Conservation (phyloP, 1,284 basidiomycete species). For the Apiotrichum siamense region DNA sequence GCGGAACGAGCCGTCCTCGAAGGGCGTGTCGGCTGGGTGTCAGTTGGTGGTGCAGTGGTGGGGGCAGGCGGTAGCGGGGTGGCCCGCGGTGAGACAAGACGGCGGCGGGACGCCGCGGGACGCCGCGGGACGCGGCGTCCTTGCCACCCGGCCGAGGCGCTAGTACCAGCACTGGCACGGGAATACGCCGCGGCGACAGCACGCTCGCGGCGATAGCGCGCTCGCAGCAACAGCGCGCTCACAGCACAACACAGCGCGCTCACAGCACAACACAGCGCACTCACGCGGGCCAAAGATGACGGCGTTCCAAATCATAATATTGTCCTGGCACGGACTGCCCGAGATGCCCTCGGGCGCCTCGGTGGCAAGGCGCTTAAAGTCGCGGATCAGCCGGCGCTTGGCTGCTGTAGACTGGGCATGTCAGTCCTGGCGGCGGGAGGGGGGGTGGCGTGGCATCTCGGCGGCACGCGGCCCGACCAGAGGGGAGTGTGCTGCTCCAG, state of each 20-base stretch:
- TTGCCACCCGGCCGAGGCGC: no score
- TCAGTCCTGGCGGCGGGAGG: no score
- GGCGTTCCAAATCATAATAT: slow-evolving; percentile 99
- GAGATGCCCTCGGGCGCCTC: slow-evolving; percentile 95
- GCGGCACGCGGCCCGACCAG: no score
- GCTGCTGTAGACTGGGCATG: slow-evolving; percentile 76
- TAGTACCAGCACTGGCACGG: no score
- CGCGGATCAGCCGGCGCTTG: slow-evolving; percentile 82
- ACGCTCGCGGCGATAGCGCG: no score
- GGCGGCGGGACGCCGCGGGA: no score
- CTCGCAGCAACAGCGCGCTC: not conserved
- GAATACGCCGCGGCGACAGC: no score
- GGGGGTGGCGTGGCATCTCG: no score
- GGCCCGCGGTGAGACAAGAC: no score
- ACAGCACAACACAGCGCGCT: not conserved
- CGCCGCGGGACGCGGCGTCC: no score
- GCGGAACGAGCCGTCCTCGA: slow-evolving; percentile 98
- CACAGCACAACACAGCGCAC: slow-evolving; percentile 29
- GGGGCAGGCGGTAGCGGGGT: no score
- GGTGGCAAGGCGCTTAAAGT: slow-evolving; percentile 89
- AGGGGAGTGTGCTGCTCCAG: no score
- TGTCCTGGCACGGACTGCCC: slow-evolving; percentile 92
- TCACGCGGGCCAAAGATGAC: slow-evolving; percentile 96
- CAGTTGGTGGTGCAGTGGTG: not conserved
- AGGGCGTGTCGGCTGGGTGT: slow-evolving; percentile 82